Conservation (phyloP, 257 asterid genomes). For the Verbena officinalis region DNA sequence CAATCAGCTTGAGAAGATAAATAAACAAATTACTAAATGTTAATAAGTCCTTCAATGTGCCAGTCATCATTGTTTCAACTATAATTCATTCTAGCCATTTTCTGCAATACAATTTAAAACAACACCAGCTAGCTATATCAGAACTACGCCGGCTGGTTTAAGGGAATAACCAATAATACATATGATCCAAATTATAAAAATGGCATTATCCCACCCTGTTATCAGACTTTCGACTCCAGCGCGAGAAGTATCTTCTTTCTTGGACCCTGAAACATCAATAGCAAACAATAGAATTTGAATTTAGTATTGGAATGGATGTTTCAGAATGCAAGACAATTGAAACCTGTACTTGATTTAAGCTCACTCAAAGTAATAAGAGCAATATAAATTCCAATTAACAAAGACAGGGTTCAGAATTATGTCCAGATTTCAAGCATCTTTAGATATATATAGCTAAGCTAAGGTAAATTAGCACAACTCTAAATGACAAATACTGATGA, state of each 20-base stretch:
- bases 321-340: slow-evolving; percentile 8
- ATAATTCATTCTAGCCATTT: slow-evolving; percentile 25
- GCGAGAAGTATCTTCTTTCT: slow-evolving; percentile 87
- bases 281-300: slow-evolving; percentile 17
- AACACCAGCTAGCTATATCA: slow-evolving; percentile 31
- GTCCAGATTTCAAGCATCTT: slow-evolving; percentile 6
- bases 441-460: background rate
- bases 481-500: background rate
- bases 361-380: too few relatives aligned
- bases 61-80: slow-evolving; percentile 17
- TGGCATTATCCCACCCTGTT: slow-evolving; percentile 16
- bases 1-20: slow-evolving; percentile 12
- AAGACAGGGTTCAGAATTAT: background rate
- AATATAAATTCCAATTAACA: background rate
- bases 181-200: slow-evolving; percentile 16
- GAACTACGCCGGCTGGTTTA: slow-evolving; percentile 32
- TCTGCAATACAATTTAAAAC: slow-evolving; percentile 27
- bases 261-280: slow-evolving; percentile 64
- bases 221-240: slow-evolving; percentile 66
- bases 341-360: background rate
- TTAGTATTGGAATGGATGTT: background rate
- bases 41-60: background rate
- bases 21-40: slow-evolving; percentile 24
- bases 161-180: slow-evolving; percentile 14
- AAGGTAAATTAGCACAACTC: background rate